A percentile compares a stretch with the other conserved stretches of the same genome.
phyloP scores from a whole-genome alignment of 352 stramenopile species.

The Aphanomyces euteiches region DNA sequence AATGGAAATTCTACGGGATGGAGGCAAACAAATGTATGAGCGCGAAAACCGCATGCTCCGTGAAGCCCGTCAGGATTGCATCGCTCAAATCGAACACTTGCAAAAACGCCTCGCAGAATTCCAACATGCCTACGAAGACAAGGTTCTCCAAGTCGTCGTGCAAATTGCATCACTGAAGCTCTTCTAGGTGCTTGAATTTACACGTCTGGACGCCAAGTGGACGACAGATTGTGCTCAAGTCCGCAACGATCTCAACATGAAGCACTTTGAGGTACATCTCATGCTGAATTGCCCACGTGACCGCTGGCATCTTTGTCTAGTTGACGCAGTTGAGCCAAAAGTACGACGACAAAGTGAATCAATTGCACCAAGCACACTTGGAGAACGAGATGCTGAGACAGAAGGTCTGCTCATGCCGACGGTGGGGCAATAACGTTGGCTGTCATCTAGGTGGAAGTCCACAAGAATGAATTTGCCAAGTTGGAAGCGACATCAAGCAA shows the following conservation, averaged over 20 bases:
- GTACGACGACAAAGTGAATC: constrained; percentile 50
- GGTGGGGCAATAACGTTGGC: too few species aligned
- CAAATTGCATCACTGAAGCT: background rate
- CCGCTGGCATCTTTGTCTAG: constrained; percentile 30
- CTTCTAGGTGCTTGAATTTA: constrained; percentile 48
- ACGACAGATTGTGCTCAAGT: constrained; percentile 44
- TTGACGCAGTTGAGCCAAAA: constrained; percentile 60
- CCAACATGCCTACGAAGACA: constrained; percentile 30
- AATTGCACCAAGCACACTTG: constrained; percentile 37
- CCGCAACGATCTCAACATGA: constrained; percentile 74
- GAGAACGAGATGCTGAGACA: constrained; percentile 68
- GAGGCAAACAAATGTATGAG: constrained; percentile 60
- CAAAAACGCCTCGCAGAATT: constrained; percentile 39
- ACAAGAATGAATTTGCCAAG: constrained; percentile 64
- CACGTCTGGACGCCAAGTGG: constrained; percentile 51
- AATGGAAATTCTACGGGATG: constrained; percentile 63
- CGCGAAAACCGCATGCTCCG: constrained; percentile 69
- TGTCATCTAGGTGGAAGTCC: constrained; percentile 45
- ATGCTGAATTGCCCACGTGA: background rate
- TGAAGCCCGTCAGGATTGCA: constrained; percentile 52
- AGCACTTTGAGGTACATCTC: constrained; percentile 57
- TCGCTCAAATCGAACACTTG: constrained; percentile 58
- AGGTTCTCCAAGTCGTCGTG: background rate
- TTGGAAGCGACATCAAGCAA: constrained; percentile 65
- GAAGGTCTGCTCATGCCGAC: constrained; percentile 42